Conservation (phyloP, 2,329 filamentous ascomycete genomes). For the Rutstroemia sydowiana region DNA sequence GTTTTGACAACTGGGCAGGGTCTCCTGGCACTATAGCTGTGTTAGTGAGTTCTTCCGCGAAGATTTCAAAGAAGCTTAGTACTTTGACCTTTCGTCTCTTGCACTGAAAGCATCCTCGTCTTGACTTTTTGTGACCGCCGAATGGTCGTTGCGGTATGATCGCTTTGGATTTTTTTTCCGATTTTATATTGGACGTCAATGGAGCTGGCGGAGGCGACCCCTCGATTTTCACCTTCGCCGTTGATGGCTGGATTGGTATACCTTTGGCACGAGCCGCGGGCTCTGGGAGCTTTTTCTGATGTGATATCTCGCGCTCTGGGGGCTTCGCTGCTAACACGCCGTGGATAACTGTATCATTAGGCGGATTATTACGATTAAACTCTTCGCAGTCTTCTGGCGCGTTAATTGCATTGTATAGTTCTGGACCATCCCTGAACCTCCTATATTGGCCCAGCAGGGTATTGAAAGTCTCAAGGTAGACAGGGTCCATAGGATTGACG, state of each 20-base stretch:
- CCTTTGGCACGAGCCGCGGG: background rate
- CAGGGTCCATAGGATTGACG: background rate
- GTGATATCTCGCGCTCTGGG: background rate
- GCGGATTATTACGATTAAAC: no score
- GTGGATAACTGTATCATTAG: background rate
- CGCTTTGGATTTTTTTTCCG: no score
- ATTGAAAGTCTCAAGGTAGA: background rate
- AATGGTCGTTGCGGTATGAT: no score
- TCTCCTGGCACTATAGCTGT: background rate
- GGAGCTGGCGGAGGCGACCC: background rate
- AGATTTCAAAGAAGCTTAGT: background rate
- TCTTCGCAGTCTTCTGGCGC: no score
- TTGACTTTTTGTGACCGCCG: conserved; percentile 1
- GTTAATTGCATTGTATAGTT: background rate
- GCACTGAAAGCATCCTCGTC: background rate
- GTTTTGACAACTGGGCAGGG: background rate
- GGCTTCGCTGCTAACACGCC: background rate
- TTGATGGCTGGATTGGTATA: background rate
- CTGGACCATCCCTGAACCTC: background rate
- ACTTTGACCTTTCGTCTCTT: background rate
- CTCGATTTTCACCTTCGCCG: background rate
- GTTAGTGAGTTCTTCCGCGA: background rate
- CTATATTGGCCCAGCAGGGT: background rate
- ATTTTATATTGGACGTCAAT: no score
- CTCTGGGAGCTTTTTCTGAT: background rate